Evolutionary conservation across 2,329 filamentous ascomycete genomes (phyloP).

Genomic region (Sarocladium brachiariae): DNA sequence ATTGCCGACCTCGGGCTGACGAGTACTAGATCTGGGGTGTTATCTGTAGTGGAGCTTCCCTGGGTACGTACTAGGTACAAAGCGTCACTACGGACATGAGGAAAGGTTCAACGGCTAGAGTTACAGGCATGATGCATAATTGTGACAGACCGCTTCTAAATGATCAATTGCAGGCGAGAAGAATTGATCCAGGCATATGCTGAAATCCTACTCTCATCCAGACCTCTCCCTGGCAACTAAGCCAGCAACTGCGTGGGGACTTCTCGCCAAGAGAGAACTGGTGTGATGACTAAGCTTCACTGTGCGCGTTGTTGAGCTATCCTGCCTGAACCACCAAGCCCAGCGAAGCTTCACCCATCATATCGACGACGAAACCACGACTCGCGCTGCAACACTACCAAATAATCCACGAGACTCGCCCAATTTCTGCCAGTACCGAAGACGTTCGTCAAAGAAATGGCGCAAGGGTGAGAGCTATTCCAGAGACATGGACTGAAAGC

Average conservation of each 20-base stretch:
- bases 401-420: not conserved
- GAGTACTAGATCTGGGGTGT: not conserved
- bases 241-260: too few species aligned
- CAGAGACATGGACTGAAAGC: not conserved
- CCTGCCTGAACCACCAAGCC: constrained; percentile 1
- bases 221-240: too few species aligned
- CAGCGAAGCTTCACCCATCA: not conserved
- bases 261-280: too few species aligned
- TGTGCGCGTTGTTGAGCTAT: not conserved
- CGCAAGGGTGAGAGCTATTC: constrained; percentile 30
- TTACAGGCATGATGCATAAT: too few species aligned
- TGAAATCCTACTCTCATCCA: too few species aligned
- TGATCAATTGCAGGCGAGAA: too few species aligned
- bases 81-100: not conserved
- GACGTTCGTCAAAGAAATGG: constrained; percentile 18
- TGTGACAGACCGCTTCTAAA: too few species aligned
- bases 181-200: too few species aligned
- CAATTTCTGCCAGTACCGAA: not conserved
- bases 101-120: not conserved
- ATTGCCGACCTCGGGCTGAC: constrained; percentile 2
- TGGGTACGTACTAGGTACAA: too few species aligned
- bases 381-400: not conserved
- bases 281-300: not conserved
- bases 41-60: not conserved
- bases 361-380: not conserved